Conservation (phyloP, 192 early-diverging fungal species). For the Podila clonocystis region DNA sequence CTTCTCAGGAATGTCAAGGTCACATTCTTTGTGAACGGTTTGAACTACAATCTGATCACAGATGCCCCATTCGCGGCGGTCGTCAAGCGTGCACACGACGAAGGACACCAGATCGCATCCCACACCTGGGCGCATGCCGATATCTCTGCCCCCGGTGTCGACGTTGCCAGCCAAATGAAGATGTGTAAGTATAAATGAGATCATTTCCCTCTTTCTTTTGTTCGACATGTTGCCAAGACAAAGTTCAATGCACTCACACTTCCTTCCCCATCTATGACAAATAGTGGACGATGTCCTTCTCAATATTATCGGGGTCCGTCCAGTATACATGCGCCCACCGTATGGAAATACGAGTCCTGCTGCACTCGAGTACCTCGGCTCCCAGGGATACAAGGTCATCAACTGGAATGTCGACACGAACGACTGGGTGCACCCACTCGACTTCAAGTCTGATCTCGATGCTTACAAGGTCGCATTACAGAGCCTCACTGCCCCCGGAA, state of each 20-base stretch:
- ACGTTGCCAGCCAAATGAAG: slow-evolving; percentile 2
- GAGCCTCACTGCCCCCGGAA: neutral
- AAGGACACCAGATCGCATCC: slow-evolving; percentile 58
- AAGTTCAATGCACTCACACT: neutral
- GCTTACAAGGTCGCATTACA: neutral
- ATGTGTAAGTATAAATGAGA: neutral
- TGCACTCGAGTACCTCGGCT: slow-evolving; percentile 11
- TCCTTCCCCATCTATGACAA: neutral
- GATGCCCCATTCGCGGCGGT: slow-evolving; percentile 1
- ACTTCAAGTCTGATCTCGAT: neutral
- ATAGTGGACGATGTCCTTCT: slow-evolving; percentile 14
- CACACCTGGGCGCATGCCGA: slow-evolving; percentile 57
- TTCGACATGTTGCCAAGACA: neutral
- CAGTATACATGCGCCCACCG: slow-evolving; percentile 55
- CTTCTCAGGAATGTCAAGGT: slow-evolving; percentile 15
- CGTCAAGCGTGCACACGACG: slow-evolving; percentile 9
- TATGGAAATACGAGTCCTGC: slow-evolving; percentile 21
- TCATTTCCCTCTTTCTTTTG: neutral
- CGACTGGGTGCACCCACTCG: slow-evolving; percentile 19
- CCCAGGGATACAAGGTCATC: slow-evolving; percentile 35
- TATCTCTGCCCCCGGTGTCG: slow-evolving; percentile 18
- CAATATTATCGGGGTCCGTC: slow-evolving; percentile 56
- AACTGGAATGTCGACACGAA: slow-evolving; percentile 51
- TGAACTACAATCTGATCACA: slow-evolving; percentile 23
- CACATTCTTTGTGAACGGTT: slow-evolving; percentile 40